These are phyloP conservation scores for Vanrija sp. DNA, from an alignment of 1,284 basidiomycete genomes.

Conservation along the genomic window DNA sequence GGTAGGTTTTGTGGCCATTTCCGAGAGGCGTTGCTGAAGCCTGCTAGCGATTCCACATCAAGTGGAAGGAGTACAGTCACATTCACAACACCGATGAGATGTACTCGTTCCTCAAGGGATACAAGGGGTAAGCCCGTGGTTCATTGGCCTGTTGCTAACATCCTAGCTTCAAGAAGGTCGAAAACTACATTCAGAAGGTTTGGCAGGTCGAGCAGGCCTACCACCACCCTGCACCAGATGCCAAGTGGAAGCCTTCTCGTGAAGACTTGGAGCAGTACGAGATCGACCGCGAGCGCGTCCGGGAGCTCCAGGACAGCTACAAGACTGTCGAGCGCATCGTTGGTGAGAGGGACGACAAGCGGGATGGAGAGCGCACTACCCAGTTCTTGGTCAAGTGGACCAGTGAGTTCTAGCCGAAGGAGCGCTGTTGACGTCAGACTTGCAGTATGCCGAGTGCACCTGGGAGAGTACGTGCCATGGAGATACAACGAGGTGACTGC, in stretches of 20 bases:
- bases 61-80: conserved; percentile 92
- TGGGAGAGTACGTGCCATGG: conserved; percentile 69
- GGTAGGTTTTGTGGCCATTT: conserved; percentile 52
- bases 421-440: conserved; percentile 49
- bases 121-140: conserved; percentile 58
- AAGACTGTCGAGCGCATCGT: conserved; percentile 91
- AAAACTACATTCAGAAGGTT: conserved; percentile 93
- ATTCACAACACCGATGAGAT: conserved; percentile 95
- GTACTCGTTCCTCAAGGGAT: conserved; percentile 73
- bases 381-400: conserved; percentile 99
- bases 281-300: conserved; percentile 83
- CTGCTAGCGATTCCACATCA: conserved; percentile 82
- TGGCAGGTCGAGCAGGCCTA: conserved; percentile 67
- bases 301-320: conserved; percentile 84
- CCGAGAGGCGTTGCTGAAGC: no score
- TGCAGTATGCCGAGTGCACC: conserved; percentile 92
- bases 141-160: conserved; percentile 55
- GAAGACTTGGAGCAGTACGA: conserved; percentile 88
- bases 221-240: conserved; percentile 51
- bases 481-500: neutral
- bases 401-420: conserved; percentile 30
- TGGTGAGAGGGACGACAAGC: conserved; percentile 65
- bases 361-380: conserved; percentile 56
- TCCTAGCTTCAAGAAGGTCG: conserved; percentile 85
- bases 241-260: conserved; percentile 62